Conservation (phyloP, 2,329 filamentous ascomycete species). For the Neospermospora avenae region DNA sequence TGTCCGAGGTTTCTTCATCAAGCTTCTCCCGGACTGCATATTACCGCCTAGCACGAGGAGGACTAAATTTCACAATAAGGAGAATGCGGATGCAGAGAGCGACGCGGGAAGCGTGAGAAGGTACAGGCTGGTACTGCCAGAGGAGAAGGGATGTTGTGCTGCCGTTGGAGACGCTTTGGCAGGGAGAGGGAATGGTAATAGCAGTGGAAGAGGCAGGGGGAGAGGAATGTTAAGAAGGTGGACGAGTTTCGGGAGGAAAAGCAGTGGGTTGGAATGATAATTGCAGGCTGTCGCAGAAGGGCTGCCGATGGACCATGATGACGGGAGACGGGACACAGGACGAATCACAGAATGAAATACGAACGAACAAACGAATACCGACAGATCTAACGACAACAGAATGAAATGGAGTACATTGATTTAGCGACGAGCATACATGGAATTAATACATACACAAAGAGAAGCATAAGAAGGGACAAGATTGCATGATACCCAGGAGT, state of each 20-base stretch:
- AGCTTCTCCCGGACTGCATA: constrained; percentile 60
- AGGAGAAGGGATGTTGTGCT: constrained; percentile 12
- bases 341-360: background rate
- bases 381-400: background rate
- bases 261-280: background rate
- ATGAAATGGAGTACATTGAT: background rate
- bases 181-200: background rate
- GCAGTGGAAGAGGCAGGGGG: background rate
- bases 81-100: constrained; percentile 22
- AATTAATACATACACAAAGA: background rate
- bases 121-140: constrained; percentile 57
- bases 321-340: background rate
- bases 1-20: constrained; percentile 57
- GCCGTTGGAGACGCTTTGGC: background rate
- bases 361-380: background rate
- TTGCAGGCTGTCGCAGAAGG: background rate
- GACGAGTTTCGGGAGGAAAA: constrained; percentile 11
- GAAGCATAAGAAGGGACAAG: background rate
- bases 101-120: constrained; percentile 61
- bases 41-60: constrained; percentile 47
- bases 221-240: constrained; percentile 6
- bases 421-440: background rate
- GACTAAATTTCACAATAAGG: constrained; percentile 53
- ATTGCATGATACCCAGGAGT: constrained; percentile 1
- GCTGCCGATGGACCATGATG: background rate